Conservation (phyloP, 768 basidiomycete species). For the Daedaleopsis sinensis region DNA sequence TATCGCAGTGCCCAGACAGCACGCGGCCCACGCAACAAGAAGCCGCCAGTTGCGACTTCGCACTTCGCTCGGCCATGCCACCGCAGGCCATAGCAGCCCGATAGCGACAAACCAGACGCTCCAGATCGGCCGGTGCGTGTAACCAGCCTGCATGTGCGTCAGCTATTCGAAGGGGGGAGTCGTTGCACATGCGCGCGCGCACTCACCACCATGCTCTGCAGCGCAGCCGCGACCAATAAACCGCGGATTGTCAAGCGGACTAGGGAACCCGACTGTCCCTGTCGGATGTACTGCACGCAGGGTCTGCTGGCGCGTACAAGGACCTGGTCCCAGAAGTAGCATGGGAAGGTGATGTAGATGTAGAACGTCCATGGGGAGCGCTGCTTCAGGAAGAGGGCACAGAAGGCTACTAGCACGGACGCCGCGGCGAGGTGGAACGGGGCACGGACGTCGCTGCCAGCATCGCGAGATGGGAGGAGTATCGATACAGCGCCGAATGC, state of each 20-base stretch:
- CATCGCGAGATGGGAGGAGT: constrained; percentile 40
- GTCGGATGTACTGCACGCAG: constrained; percentile 1
- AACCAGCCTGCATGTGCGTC: constrained; percentile 53
- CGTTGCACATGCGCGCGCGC: constrained; percentile 29
- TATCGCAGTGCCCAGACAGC: constrained; percentile 57
- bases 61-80: constrained; percentile 46
- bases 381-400: constrained; percentile 61
- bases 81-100: constrained; percentile 67
- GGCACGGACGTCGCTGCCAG: neutral
- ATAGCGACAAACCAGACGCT: constrained; percentile 62
- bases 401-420: constrained; percentile 40
- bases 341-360: constrained; percentile 73
- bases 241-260: constrained; percentile 29
- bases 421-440: constrained; percentile 16
- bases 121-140: constrained; percentile 74
- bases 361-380: constrained; percentile 73
- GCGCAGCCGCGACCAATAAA: constrained; percentile 41
- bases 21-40: constrained; percentile 45
- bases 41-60: constrained; percentile 32
- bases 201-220: constrained; percentile 78
- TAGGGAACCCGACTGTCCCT: neutral
- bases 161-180: neutral
- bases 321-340: constrained; percentile 75
- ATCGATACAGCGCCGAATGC: constrained; percentile 65
- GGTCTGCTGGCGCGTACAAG: constrained; percentile 12